Base-by-base conservation (phyloP, 352 stramenopile genomes). In the Phytophthora cryptogea region DNA sequence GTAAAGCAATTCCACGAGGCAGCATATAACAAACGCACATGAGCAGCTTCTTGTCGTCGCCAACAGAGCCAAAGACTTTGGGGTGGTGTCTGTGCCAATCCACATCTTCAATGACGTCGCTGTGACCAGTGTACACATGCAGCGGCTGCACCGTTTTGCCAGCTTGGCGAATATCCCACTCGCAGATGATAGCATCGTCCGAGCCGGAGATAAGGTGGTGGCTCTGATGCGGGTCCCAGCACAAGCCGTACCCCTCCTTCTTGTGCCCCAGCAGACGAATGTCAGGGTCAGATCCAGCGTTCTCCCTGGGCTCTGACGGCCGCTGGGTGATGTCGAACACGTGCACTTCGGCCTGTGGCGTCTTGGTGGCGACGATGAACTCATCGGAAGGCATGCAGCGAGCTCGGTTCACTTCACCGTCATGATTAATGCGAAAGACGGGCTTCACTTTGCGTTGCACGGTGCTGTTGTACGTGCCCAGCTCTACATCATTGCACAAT, bases 311-410 rank as follows among this genome's bases (percentile, higher is more conserved):
- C 58, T 96, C 85, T 28, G 88, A 98, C 8, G 92, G 81, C 55
- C 99, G 96, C 70, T 98, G 99, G 14, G 92, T 96, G 36, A 99
- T 88, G 78, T 99, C 96, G 73, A 99, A 99, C 41, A 99, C 85
- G 70, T 97, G 97, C 43, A 99, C 94, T 41, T 98, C 86, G 36
- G 77, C 79, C 44, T 72, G 78, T n/a, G 97, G 91, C 10, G 94
- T 97, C 66, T 99, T 98, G 49, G 96, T 99, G 16, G 97, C 97
- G 16, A 99, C 93, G 31, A 99, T 84, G 66, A 99, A 98, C 55
- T 98, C 89, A 77, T 99, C 98, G 53, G 97, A 92, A 13, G 97
- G 97, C 95, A 99, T 99, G 82, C 97, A 98, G 4, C 97, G 75
- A 36, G 97, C 97, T 44, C 86, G 92, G 83, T 99, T 99, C 28